Conservation (phyloP, 139 green algal species). For the Haematococcus lacustris region DNA sequence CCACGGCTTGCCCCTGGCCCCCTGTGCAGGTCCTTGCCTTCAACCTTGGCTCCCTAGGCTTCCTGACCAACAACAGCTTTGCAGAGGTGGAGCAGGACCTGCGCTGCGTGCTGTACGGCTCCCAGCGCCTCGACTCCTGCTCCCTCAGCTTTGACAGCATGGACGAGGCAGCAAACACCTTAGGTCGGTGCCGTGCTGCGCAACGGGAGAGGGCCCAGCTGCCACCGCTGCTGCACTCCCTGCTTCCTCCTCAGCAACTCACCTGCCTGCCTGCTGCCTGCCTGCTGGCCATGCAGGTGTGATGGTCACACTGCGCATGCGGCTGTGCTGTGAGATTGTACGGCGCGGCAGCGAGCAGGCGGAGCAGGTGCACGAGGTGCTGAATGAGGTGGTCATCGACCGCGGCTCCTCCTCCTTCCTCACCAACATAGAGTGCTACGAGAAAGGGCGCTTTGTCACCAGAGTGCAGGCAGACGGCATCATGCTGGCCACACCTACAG, state of each 20-base stretch:
- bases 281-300: conserved; percentile 55
- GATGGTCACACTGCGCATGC: conserved; percentile 95
- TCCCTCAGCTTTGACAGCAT: conserved; percentile 16
- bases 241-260: too few species aligned
- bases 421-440: conserved; percentile 90
- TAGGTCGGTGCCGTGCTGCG: not conserved
- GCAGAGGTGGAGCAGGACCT: conserved; percentile 67
- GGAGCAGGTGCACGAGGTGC: conserved; percentile 51
- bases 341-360: conserved; percentile 20
- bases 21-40: conserved; percentile 88
- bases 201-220: too few species aligned
- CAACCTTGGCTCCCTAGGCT: conserved; percentile 94
- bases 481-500: conserved; percentile 91
- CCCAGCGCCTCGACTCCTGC: conserved; percentile 50
- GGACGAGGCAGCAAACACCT: conserved; percentile 24
- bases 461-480: conserved; percentile 86
- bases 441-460: conserved; percentile 74
- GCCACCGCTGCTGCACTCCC: too few species aligned
- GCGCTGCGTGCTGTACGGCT: conserved; percentile 71
- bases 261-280: not conserved
- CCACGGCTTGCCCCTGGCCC: conserved; percentile 65
- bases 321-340: conserved; percentile 77
- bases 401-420: conserved; percentile 79
- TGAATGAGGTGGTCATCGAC: conserved; percentile 97
- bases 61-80: conserved; percentile 88